Conservation (phyloP, 2,329 filamentous ascomycete genomes). For the Fonsecaea nubica region DNA sequence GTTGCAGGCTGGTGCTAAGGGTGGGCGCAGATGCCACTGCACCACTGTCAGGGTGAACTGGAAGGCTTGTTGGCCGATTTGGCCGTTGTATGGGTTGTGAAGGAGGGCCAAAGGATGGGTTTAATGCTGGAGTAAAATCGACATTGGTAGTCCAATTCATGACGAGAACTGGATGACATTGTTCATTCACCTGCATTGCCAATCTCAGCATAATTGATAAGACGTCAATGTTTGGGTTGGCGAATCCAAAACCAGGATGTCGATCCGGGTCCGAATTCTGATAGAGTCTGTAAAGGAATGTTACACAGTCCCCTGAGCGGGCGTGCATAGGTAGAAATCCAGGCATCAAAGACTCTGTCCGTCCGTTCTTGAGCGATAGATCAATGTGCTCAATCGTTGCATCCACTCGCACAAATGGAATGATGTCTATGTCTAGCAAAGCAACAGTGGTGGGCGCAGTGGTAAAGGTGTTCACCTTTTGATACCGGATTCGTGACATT, state of each 20-base stretch:
- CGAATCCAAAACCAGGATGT: constrained; percentile 32
- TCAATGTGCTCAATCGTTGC: constrained; percentile 58
- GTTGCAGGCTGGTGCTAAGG: constrained; percentile 31
- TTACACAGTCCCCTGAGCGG: constrained; percentile 63
- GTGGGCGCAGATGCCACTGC: constrained; percentile 22
- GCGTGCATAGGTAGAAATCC: constrained; percentile 50
- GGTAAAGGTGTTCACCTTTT: constrained; percentile 53
- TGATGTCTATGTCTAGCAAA: constrained; percentile 63
- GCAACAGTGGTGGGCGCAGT: constrained; percentile 57
- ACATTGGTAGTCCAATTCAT: constrained; percentile 59
- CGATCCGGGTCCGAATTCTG: constrained; percentile 44
- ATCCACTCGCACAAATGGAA: constrained; percentile 58
- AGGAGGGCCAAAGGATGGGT: constrained; percentile 55
- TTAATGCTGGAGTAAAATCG: constrained; percentile 56
- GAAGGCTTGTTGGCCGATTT: constrained; percentile 54
- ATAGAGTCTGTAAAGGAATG: constrained; percentile 61
- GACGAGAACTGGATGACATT: constrained; percentile 52
- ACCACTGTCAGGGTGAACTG: constrained; percentile 40
- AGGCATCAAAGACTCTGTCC: constrained; percentile 52
- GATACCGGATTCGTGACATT: constrained; percentile 63
- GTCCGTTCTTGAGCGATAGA: constrained; percentile 56
- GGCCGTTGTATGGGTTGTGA: constrained; percentile 54
- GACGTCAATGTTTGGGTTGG: constrained; percentile 44
- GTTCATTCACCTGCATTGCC: constrained; percentile 48
- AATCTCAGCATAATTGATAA: constrained; percentile 58